Percentiles rank a stretch among this genome's conserved stretches.
Conservation (phyloP, 306 rosid genomes). For the Dalbergia oliveri region DNA sequence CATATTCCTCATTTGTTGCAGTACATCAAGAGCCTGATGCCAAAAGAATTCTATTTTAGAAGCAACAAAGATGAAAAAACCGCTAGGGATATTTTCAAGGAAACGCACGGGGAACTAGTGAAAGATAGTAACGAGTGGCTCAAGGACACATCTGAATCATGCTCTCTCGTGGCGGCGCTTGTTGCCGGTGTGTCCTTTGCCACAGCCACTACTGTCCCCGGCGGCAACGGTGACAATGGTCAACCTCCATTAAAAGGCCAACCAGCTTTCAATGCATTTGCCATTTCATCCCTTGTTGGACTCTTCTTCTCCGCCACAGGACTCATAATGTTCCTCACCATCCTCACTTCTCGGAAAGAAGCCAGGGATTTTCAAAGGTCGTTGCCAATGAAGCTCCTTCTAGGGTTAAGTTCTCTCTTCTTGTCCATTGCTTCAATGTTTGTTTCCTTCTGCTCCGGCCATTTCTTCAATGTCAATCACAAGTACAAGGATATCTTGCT, state of each 20-base stretch:
- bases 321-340: constrained; percentile 70
- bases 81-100: constrained; percentile 40
- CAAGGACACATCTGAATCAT: constrained; percentile 50
- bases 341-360: constrained; percentile 62
- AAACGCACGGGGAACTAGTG: background rate
- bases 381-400: constrained; percentile 59
- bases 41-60: constrained; percentile 28
- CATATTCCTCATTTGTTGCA: constrained; percentile 1
- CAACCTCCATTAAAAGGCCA: constrained; percentile 49
- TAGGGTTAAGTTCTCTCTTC: constrained; percentile 64
- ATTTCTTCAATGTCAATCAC: constrained; percentile 54
- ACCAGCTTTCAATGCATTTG: constrained; percentile 54
- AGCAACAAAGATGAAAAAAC: background rate
- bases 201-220: constrained; percentile 53
- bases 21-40: constrained; percentile 47
- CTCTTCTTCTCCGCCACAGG: constrained; percentile 69
- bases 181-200: constrained; percentile 57
- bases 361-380: constrained; percentile 56
- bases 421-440: constrained; percentile 61
- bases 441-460: constrained; percentile 61
- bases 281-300: constrained; percentile 56
- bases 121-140: constrained; percentile 45
- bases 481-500: constrained; percentile 35
- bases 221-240: constrained; percentile 47
- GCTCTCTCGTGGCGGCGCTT: constrained; percentile 54